Percentiles rank a stretch among this genome's conserved stretches.
Conservation (phyloP, 2,329 filamentous ascomycete genomes). For the Aspergillus thermomutatus region DNA sequence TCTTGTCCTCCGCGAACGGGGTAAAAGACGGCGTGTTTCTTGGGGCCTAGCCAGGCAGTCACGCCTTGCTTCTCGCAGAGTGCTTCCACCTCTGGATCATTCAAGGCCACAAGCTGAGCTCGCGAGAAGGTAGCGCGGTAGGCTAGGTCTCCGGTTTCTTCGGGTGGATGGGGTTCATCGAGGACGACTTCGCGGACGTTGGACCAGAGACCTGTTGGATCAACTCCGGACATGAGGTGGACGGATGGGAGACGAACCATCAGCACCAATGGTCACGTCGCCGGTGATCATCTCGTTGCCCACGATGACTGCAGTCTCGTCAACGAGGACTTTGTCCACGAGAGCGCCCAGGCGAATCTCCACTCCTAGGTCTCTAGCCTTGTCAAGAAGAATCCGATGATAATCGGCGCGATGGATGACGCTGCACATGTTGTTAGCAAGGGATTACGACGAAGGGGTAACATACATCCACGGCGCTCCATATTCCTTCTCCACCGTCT, state of each 20-base stretch:
- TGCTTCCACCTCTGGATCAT: constrained; percentile 20
- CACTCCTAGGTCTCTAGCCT: constrained; percentile 11
- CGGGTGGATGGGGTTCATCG: constrained; percentile 41
- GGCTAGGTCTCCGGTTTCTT: constrained; percentile 60
- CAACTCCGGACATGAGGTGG: not conserved
- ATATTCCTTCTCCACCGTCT: constrained; percentile 17
- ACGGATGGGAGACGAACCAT: constrained; percentile 9
- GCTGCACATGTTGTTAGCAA: constrained; percentile 3
- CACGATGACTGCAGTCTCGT: constrained; percentile 6
- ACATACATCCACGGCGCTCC: constrained; percentile 25
- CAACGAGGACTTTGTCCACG: constrained; percentile 5
- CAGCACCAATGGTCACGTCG: constrained; percentile 18
- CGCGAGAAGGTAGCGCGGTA: constrained; percentile 56
- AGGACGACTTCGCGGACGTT: constrained; percentile 23
- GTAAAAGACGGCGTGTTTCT: constrained; percentile 60
- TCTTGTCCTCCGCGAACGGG: constrained; percentile 55
- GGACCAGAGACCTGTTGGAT: constrained; percentile 14
- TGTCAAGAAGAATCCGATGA: constrained; percentile 14
- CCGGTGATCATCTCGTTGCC: constrained; percentile 4
- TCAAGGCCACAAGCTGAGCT: constrained; percentile 48
- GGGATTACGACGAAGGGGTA: not conserved
- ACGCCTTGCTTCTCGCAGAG: constrained; percentile 50
- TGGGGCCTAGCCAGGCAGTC: constrained; percentile 62
- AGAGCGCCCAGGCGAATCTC: constrained; percentile 6
- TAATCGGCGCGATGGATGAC: constrained; percentile 21